phyloP scores from a whole-genome alignment of 192 early-diverging fungal genomes.

The Gonapodya prolifera region DNA sequence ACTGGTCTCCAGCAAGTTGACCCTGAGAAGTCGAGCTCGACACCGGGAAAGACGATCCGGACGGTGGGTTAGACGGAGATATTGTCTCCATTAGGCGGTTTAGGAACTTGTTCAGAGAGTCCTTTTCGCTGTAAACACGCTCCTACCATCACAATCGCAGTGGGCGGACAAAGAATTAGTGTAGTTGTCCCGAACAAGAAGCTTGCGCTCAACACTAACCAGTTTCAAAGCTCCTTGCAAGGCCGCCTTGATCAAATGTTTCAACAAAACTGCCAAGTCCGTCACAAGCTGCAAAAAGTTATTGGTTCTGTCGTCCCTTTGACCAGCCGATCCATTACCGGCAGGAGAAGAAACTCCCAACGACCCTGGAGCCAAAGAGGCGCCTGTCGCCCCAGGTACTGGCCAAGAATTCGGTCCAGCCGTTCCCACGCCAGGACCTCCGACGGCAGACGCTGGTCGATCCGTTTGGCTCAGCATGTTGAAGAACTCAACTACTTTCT shows the following conservation, averaged over 20 bases:
- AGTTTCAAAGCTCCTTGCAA: not conserved
- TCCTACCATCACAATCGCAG: conserved; percentile 25
- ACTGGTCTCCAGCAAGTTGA: not conserved
- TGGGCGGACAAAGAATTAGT: too few relatives aligned
- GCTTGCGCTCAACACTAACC: too few relatives aligned
- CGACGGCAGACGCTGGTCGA: not conserved
- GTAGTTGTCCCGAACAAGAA: too few relatives aligned
- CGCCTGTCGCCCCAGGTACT: not conserved
- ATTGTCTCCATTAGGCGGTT: not conserved
- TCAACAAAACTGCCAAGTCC: not conserved
- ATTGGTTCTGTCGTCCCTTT: not conserved
- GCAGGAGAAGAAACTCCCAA: not conserved
- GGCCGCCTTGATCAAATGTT: not conserved
- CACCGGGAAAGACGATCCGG: not conserved
- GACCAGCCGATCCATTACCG: not conserved
- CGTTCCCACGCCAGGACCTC: not conserved
- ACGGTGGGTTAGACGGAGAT: not conserved
- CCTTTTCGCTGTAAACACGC: conserved; percentile 34
- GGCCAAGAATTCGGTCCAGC: not conserved
- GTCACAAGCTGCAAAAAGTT: not conserved
- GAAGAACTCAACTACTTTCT: conserved; percentile 91
- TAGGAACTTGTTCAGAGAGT: conserved; percentile 39
- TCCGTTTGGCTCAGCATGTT: conserved; percentile 70
- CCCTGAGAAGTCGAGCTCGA: not conserved
- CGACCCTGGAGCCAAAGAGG: not conserved